Evolutionary conservation across 495 filamentous ascomycete species (phyloP).

Genomic region (Stereocaulon alpinum): DNA sequence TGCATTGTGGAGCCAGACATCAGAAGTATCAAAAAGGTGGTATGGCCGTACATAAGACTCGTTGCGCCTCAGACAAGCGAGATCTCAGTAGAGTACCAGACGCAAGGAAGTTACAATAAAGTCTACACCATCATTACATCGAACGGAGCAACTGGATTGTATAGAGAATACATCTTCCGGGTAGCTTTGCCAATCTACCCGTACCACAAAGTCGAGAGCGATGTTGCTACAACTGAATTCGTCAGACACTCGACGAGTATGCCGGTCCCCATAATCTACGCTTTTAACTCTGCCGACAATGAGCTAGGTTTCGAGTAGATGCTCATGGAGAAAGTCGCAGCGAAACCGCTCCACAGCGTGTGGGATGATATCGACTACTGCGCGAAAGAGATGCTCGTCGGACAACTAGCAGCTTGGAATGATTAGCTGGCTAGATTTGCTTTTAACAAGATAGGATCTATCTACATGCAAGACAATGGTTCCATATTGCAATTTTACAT

Average conservation of each 20-base stretch:
- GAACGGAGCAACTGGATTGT: not conserved
- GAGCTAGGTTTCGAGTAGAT: constrained; percentile 52
- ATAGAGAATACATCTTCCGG: constrained; percentile 42
- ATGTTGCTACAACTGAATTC: constrained; percentile 44
- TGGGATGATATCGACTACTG: constrained; percentile 32
- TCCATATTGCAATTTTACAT: too few species aligned
- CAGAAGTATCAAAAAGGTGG: not conserved
- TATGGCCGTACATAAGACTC: not conserved
- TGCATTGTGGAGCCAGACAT: not conserved
- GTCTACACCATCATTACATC: constrained; percentile 13
- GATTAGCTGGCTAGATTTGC: constrained; percentile 12
- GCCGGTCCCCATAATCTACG: constrained; percentile 40
- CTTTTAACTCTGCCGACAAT: constrained; percentile 37
- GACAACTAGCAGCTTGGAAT: constrained; percentile 30
- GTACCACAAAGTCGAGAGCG: constrained; percentile 39
- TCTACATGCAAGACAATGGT: too few species aligned
- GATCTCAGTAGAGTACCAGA: constrained; percentile 1
- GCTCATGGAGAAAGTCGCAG: constrained; percentile 38
- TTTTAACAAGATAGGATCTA: not conserved
- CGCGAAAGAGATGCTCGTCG: constrained; percentile 32
- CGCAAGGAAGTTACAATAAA: constrained; percentile 20
- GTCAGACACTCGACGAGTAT: constrained; percentile 37
- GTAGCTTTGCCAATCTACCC: constrained; percentile 45
- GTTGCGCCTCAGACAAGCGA: not conserved
- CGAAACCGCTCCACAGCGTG: constrained; percentile 30